Conservation (phyloP, 2,329 filamentous ascomycete genomes). For the Canariomyces notabilis region DNA sequence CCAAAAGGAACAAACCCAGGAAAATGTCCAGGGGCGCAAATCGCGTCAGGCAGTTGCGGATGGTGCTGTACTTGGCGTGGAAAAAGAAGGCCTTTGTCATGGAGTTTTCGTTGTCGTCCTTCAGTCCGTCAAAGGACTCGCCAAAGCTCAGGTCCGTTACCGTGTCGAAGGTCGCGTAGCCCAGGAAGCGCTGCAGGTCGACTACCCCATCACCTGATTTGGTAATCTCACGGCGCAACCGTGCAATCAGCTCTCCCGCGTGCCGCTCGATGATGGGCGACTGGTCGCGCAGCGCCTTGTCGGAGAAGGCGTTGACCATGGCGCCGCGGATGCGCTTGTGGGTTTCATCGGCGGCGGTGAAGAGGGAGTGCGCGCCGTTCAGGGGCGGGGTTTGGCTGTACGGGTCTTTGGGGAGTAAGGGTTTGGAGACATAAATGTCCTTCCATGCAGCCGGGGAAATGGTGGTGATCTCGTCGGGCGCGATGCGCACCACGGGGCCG, state of each 20-base stretch:
- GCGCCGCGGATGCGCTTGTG: conserved; percentile 12
- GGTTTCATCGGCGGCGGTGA: conserved; percentile 9
- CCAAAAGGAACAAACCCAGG: conserved; percentile 6
- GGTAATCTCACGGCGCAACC: neutral
- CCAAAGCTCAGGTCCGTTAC: conserved; percentile 12
- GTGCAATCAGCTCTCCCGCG: neutral
- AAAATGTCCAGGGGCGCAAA: conserved; percentile 13
- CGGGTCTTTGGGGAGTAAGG: conserved; percentile 10
- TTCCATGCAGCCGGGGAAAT: conserved; percentile 10
- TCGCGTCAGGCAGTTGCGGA: conserved; percentile 9
- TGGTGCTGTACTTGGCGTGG: conserved; percentile 10
- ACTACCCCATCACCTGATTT: neutral
- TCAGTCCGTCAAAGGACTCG: conserved; percentile 7
- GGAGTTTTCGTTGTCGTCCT: conserved; percentile 7
- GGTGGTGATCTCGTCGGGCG: conserved; percentile 14
- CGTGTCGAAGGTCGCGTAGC: conserved; percentile 28
- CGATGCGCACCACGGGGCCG: conserved; percentile 12
- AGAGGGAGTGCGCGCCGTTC: conserved; percentile 10
- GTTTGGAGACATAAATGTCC: conserved; percentile 14
- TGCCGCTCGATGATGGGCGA: conserved; percentile 5
- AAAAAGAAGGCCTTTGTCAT: conserved; percentile 4
- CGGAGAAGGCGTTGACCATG: conserved; percentile 9
- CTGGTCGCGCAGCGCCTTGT: conserved; percentile 9
- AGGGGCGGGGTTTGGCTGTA: conserved; percentile 9
- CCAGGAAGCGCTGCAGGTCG: neutral